Evolutionary conservation across 2,329 filamentous ascomycete genomes (phyloP).

Genomic region (Pseudocercospora crystallina): DNA sequence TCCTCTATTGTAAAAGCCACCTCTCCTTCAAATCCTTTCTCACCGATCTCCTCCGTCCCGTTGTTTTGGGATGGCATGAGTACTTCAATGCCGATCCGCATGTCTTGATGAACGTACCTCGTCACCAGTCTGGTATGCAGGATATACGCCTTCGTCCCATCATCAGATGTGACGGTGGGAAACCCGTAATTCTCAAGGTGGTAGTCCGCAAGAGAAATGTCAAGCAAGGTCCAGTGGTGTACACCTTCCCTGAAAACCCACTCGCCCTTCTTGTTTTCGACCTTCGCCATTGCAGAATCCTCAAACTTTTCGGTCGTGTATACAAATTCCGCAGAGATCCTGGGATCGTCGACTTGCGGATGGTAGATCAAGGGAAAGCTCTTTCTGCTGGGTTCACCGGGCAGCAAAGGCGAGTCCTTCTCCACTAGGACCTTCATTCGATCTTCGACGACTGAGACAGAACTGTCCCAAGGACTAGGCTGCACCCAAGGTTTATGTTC

Average conservation of each 20-base stretch:
- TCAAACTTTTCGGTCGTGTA: background rate
- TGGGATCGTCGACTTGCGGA: background rate
- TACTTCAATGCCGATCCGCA: background rate
- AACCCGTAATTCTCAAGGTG: too few species aligned
- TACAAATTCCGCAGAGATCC: conserved; percentile 9
- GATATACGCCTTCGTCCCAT: background rate
- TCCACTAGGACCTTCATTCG: conserved; percentile 10
- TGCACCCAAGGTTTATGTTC: conserved; percentile 10
- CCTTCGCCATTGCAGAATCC: background rate
- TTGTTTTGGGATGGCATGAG: too few species aligned
- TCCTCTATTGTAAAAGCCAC: conserved; percentile 8
- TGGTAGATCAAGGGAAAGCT: background rate
- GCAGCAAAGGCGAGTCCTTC: background rate
- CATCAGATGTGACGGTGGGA: too few species aligned
- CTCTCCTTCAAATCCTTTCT: background rate
- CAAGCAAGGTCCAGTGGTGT: too few species aligned
- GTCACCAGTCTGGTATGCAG: background rate
- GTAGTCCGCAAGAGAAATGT: too few species aligned
- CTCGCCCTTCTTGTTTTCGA: too few species aligned
- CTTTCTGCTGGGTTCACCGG: background rate
- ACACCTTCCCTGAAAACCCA: too few species aligned
- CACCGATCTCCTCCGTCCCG: background rate
- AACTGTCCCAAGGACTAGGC: background rate
- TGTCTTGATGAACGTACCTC: too few species aligned
- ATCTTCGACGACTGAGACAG: conserved; percentile 9